Conservation (phyloP, 805 yeast species). For the Yamadazyma paraphyllophila region DNA sequence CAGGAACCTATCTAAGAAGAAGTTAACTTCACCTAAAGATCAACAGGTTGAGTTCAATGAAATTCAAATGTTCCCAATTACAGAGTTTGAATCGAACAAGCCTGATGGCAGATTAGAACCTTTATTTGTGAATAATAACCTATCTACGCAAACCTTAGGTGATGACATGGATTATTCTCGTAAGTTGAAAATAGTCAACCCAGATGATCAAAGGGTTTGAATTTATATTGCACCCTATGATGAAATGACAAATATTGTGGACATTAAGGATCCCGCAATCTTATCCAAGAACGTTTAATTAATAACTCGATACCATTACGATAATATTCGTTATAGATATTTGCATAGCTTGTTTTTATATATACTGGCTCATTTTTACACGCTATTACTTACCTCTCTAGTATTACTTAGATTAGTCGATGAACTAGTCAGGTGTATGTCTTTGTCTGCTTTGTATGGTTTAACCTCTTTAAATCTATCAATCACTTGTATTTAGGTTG, state of each 20-base stretch:
- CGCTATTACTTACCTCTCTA: no score
- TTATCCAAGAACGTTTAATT: no score
- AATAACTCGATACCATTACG: neutral
- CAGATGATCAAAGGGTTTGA: slow-evolving; percentile 1
- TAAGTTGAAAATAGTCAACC: slow-evolving; percentile 18
- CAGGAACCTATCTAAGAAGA: slow-evolving; percentile 31
- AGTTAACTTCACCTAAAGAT: slow-evolving; percentile 15
- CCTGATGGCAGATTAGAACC: slow-evolving; percentile 21
- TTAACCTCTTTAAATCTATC: neutral
- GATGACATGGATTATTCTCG: slow-evolving; percentile 37
- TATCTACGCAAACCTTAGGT: slow-evolving; percentile 28
- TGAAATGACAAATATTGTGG: no score
- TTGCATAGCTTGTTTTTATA: slow-evolving; percentile 6
- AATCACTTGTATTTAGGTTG: slow-evolving; percentile 57
- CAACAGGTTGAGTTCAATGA: slow-evolving; percentile 14
- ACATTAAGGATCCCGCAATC: no score
- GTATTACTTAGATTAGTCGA: slow-evolving; percentile 27
- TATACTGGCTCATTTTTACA: neutral
- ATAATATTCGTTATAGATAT: slow-evolving; percentile 1
- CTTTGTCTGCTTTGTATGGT: no score
- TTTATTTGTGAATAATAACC: slow-evolving; percentile 24
- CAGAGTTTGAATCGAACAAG: slow-evolving; percentile 24
- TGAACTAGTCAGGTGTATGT: no score
- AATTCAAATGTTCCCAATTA: slow-evolving; percentile 33
- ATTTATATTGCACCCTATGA: neutral